Base-by-base conservation (phyloP, 768 basidiomycete genomes). In the Lentinula aciculospora region DNA sequence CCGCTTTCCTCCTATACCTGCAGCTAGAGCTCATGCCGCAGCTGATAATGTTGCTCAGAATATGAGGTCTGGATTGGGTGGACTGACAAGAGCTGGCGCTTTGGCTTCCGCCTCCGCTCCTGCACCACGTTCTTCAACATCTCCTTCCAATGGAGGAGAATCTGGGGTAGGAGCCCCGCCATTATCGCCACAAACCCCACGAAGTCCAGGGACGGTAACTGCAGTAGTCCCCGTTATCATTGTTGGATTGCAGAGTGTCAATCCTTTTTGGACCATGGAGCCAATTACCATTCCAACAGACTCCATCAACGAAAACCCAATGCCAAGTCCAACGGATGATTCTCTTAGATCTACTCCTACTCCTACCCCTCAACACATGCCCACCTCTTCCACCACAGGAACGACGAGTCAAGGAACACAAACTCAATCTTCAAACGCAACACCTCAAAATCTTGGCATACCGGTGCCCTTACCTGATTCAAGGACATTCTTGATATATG, bases 401-500 rank as follows among this genome's bases (percentile, higher is more conserved):
- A 53, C 17, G 36, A 37, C 51, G 8, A 48, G 46, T 8, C 45
- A 37, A 27, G 56, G 56, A 23, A 37, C 56, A 1, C 40, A 36
- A 45, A 36, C 25, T 6, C 44, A 45, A 45, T 9, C 12, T 9
- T 27, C 44, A 13, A 28, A 7, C 19, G 9, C 46, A 47, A 9
- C 46, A 12, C 31, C 36, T 13, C 15, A 7, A 4, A 17, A 19
- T n/a, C 60, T 65, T 40, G 44, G 27, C 23, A 29, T 48, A n/a
- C 51, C 53, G 28, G 36, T 48, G 7, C 37, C 32, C 27, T 21
- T 65, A 10, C 47, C 65, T 53, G 44, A 39, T 49, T 84, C 84
- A 45, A 72, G 91, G 62, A 94, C 91, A 17, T 94, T 94, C 72
- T 76, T 94, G 69, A 93, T 95, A 57, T 94, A 92, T 72, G 92